Conservation (phyloP, 1,284 basidiomycete species). For the Coniferiporia sulphurascens region DNA sequence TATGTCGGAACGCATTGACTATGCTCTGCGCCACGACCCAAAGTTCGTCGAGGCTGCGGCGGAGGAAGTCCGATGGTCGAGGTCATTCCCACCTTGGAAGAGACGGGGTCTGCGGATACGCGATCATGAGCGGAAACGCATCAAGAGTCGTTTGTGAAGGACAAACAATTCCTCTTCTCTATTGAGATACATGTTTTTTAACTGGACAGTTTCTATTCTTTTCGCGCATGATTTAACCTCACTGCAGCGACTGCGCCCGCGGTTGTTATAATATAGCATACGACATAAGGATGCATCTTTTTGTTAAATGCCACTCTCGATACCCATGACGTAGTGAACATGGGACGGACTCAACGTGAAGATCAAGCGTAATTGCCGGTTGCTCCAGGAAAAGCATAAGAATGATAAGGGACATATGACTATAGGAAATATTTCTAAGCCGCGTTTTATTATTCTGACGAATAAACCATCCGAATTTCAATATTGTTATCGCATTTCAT, state of each 20-base stretch:
- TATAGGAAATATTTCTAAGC: too few relatives aligned
- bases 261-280: too few relatives aligned
- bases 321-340: too few relatives aligned
- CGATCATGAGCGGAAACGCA: neutral
- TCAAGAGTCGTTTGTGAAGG: neutral
- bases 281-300: too few relatives aligned
- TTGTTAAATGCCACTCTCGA: too few relatives aligned
- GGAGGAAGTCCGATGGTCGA: neutral
- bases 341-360: too few relatives aligned
- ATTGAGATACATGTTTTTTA: neutral
- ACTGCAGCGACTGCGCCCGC: neutral
- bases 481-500: too few relatives aligned
- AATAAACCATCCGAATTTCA: too few relatives aligned
- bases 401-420: too few relatives aligned
- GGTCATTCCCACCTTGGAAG: neutral
- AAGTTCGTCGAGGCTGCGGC: slow-evolving; percentile 3
- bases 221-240: neutral
- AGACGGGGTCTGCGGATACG: neutral
- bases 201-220: neutral
- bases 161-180: neutral
- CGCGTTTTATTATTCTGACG: too few relatives aligned
- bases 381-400: too few relatives aligned
- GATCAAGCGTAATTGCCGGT: too few relatives aligned
- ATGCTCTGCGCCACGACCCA: slow-evolving; percentile 38
- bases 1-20: slow-evolving; percentile 53